Evolutionary conservation across 1,139 yeast species (phyloP), one percentile per base, ranked within the genome.

Genomic region (Geotrichum histeridarum): DNA sequence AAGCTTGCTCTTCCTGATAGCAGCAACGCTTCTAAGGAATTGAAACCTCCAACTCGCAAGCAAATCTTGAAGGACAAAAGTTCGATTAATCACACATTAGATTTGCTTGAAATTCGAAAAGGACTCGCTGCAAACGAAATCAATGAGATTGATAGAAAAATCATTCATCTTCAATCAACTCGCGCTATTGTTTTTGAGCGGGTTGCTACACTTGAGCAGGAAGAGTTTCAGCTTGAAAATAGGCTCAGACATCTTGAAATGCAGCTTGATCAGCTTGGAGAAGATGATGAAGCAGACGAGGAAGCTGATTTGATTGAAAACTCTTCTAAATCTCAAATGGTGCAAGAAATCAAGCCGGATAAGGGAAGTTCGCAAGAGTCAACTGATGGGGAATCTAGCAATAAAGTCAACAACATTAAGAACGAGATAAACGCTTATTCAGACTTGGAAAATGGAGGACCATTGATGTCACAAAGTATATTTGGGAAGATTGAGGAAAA

Each of bases 61-160:
- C 70, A 68, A 48, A 64, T 81, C 50, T 63, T 64, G 30, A 63
- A 64, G 5, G 75, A 73, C 53, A 73, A 73, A 57, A 69, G 70
- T 12, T 69, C 69, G 5, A 71, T 82, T 30, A 71, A 70, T 46
- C 75, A 77, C 56, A 75, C 75, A 53, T 67, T 83, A 58, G 84
- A 80, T 58, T 67, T 80, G 18, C 63, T 83, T 49, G 85, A 81
- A 58, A 75, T 84, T 33, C 77, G 85, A 53, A 83, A 84, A 67
- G 82, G 83, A 31, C 67, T 83, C 37, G 83, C 86, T 0, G 76
- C 85, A 0, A 75, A 75, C 59, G 90, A 84, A 62, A 80, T 84
- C 49, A 68, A 72, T 50, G 90, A 82, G 56, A 73, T 85, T 43
- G 90, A 84, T 64, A 66, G 66, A 45, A 77, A 82, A 60, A 77